Base-by-base conservation (phyloP, 2,329 filamentous ascomycete species). In the Trichophyton mentagrophytes region DNA sequence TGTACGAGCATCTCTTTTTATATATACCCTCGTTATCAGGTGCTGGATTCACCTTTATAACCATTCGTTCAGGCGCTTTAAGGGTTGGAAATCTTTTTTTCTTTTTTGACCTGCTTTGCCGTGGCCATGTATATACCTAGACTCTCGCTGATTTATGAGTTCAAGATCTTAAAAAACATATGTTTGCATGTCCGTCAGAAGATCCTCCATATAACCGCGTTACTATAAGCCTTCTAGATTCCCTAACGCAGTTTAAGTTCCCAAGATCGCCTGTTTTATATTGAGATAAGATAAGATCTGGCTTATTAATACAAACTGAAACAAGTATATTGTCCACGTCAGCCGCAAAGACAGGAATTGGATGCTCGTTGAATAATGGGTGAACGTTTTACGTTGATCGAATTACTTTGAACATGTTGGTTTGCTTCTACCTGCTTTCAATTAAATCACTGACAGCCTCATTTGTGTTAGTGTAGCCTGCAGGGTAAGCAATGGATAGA, bases 11-110 rank as follows among this genome's bases (percentile, higher is more conserved):
- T 55, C 51, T 27, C 33, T 13, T 53, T 51, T 36, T 27, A 36
- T 25, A 55, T n/a, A 55, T 55, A 55, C 51, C 51, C 51, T 55
- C 51, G 51, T 55, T 55, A 55, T 55, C 33, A 55, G 51, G 51
- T 55, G 51, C 51, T 20, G 27, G 51, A 17, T 36, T 55, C 51
- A 55, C 51, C 51, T 55, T 55, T 55, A 55, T 55, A 55, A 55
- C 51, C 51, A 36, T 55, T 55, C 51, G 51, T 36, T 55, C 33
- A 27, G 51, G 51, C 51, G 51, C 51, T 55, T 55, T 11, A 38
- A n/a, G 51, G 51, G 51, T 55, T 55, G 51, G 51, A 55, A 36
- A n/a, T 36, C 33, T 55, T 30, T 36, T 51, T 15, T 20, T 33
- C 33, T 38, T 11, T 38, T 38, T 38, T 38, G 33, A 15, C 51